Percentiles rank a stretch among this genome's conserved stretches.
These are phyloP conservation scores for Boechera retrofracta DNA, from an alignment of 345 rosid genomes.

Conservation along the genomic window DNA sequence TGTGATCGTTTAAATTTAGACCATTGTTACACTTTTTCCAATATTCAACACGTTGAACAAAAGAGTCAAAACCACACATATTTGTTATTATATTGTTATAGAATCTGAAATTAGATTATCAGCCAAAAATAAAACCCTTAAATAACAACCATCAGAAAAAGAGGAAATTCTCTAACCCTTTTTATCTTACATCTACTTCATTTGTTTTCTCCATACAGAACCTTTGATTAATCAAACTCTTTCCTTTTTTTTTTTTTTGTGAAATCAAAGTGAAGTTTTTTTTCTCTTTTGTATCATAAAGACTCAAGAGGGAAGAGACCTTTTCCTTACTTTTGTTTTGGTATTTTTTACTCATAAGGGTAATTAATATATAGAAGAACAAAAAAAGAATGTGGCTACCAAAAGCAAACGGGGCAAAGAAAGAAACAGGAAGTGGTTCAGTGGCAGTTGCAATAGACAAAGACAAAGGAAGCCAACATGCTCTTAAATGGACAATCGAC, in stretches of 20 bases:
- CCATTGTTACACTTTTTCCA: slow-evolving; percentile 21
- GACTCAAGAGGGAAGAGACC: background rate
- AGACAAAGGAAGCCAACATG: slow-evolving; percentile 85
- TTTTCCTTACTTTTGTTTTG: background rate
- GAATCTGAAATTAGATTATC: slow-evolving; percentile 40
- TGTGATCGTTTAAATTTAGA: slow-evolving; percentile 26
- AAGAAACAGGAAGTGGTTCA: slow-evolving; percentile 55
- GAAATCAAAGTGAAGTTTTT: slow-evolving; percentile 17
- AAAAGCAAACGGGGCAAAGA: slow-evolving; percentile 46
- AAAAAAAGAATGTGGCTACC: slow-evolving; percentile 50
- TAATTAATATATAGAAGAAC: background rate
- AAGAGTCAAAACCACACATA: slow-evolving; percentile 31
- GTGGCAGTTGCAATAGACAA: slow-evolving; percentile 85
- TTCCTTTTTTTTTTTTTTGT: background rate
- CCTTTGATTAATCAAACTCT: slow-evolving; percentile 24
- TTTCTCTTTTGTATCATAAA: background rate
- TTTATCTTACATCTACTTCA: slow-evolving; percentile 4
- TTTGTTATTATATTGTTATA: background rate
- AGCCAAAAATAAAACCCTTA: slow-evolving; percentile 43
- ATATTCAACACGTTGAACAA: slow-evolving; percentile 2
- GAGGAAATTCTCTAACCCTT: slow-evolving; percentile 7
- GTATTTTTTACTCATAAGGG: background rate
- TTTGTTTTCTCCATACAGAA: slow-evolving; percentile 13
- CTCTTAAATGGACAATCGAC: slow-evolving; percentile 81
- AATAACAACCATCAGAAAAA: slow-evolving; percentile 37